Base-by-base conservation (phyloP, 2,329 filamentous ascomycete genomes). In the Stachybotrys chlorohalonatus region DNA sequence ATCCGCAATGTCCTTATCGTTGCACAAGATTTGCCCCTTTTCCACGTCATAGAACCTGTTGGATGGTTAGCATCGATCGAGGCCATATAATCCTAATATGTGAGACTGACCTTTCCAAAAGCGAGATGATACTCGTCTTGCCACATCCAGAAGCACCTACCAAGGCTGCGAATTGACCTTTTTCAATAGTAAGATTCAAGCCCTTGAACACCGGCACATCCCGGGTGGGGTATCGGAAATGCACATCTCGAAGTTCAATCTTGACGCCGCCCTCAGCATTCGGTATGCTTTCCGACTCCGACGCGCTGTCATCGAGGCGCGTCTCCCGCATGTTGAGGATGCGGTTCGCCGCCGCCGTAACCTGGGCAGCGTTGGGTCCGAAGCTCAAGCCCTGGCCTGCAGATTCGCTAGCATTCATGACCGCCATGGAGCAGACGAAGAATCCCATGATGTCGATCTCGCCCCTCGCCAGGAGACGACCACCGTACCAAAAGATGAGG, bases 131-230 rank as follows among this genome's bases (percentile, higher is more conserved):
- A 15, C 83, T 89, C 0, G 84, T 87, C 71, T 92, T 89, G 42
- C 86, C 86, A 56, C 84, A 87, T 0, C 86, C 86, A 1, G 83
- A 86, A 1, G 85, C 79, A 1, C 87, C 86, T 6, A 90, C 86
- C 1, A 90, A 74, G 1, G 85, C 86, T 0, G 81, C 84, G 62
- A 88, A 89, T 63, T 88, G 83, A 5, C 86, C 86, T 59, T 83
- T 84, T 59, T 83, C 74, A 53, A 90, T 81, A 6, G 76, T 81
- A 56, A 91, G 71, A 62, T 78, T 84, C 55, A 91, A 70, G 1
- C 80, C 79, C 52, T 73, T 76, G 67, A 85, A 84, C 36, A 86
- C 77, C 24, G 77, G 74, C 3, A 77, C 70, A 54, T 81, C 74
- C 50, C 82, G 75, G 0, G 78, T 80, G 0, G 82, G 81, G 60